Conservation (phyloP, 345 rosid genomes). For the Dipteronia dyeriana region DNA sequence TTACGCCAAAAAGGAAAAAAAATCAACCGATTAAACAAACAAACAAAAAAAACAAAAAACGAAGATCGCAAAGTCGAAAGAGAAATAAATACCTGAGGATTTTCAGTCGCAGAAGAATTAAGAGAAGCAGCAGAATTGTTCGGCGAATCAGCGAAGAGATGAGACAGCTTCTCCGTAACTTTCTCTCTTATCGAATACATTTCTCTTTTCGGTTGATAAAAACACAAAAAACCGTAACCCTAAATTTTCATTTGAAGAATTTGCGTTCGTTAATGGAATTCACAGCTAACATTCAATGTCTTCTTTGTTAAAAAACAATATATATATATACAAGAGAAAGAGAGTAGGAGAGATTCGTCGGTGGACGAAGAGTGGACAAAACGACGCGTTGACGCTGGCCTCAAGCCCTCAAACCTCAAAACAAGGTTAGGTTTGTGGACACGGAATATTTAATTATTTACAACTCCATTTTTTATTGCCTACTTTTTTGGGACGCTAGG, state of each 20-base stretch:
- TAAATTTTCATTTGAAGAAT: not conserved
- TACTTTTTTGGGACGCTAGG: too few relatives aligned
- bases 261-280: too few relatives aligned
- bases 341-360: slow-evolving; percentile 8
- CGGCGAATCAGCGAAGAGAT: slow-evolving; percentile 63
- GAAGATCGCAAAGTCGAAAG: slow-evolving; percentile 28
- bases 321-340: not conserved
- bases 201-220: not conserved
- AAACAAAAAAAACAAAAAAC: not conserved
- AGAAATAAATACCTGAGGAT: slow-evolving; percentile 45
- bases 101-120: slow-evolving; percentile 36
- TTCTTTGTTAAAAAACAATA: too few relatives aligned
- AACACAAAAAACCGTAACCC: not conserved
- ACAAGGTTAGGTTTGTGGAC: not conserved
- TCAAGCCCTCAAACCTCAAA: not conserved
- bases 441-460: not conserved
- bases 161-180: slow-evolving; percentile 68
- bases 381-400: not conserved
- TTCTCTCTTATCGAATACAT: slow-evolving; percentile 75
- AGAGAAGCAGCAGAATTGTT: slow-evolving; percentile 28
- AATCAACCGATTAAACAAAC: not conserved
- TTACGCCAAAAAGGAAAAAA: not conserved
- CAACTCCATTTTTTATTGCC: not conserved
- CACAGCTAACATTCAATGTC: too few relatives aligned
- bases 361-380: not conserved